phyloP scores from a whole-genome alignment of 768 basidiomycete genomes.

The Termitomyces sp. region DNA sequence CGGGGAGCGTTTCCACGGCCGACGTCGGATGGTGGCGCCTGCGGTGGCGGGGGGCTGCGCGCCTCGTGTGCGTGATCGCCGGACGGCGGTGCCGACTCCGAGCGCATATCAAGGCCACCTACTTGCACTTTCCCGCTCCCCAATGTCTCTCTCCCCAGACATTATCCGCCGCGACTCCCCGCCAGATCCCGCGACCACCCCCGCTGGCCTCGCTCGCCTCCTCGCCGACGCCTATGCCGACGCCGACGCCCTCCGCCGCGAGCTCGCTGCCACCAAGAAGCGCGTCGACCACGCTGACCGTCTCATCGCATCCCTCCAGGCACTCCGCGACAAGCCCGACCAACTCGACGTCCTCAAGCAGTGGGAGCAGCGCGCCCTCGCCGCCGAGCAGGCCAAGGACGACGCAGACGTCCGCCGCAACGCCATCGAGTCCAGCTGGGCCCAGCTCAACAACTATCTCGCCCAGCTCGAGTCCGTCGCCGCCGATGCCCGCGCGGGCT shows the following conservation, averaged over 20 bases:
- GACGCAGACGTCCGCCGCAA: slow-evolving; percentile 46
- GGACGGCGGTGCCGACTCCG: slow-evolving; percentile 19
- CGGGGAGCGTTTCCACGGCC: not conserved
- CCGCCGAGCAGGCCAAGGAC: slow-evolving; percentile 49
- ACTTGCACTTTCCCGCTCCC: no score
- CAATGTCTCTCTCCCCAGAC: slow-evolving; percentile 11
- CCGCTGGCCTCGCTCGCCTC: slow-evolving; percentile 50
- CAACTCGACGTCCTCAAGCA: slow-evolving; percentile 30
- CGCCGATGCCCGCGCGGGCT: slow-evolving; percentile 45
- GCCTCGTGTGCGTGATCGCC: slow-evolving; percentile 20
- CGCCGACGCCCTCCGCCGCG: slow-evolving; percentile 42
- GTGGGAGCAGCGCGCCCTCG: slow-evolving; percentile 43
- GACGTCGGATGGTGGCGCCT: not conserved
- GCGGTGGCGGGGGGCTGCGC: slow-evolving; percentile 10
- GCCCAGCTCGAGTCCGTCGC: slow-evolving; percentile 37
- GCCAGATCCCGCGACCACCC: slow-evolving; percentile 2
- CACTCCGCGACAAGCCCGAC: not conserved
- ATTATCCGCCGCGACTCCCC: not conserved
- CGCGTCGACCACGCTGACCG: slow-evolving; percentile 55
- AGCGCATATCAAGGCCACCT: slow-evolving; percentile 3
- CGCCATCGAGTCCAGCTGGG: slow-evolving; percentile 44
- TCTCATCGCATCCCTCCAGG: slow-evolving; percentile 20
- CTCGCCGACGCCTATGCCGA: slow-evolving; percentile 52
- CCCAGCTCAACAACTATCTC: slow-evolving; percentile 45
- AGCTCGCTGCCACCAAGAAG: slow-evolving; percentile 34